phyloP scores from a whole-genome alignment of 1,139 yeast genomes.

The Saccharomyces pastorianus region DNA sequence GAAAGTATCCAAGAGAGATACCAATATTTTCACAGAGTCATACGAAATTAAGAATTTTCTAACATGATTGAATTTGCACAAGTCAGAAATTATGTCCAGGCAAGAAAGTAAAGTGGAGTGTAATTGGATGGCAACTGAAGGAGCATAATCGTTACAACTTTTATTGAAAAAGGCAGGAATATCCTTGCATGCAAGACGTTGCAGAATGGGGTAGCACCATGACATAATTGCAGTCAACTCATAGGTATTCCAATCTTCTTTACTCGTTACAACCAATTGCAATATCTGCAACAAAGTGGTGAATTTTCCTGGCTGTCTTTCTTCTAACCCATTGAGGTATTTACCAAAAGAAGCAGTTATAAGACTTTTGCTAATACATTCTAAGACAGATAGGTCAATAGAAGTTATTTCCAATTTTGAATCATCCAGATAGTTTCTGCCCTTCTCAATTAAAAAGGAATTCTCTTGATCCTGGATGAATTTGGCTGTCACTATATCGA shows the following conservation, averaged over 20 bases:
- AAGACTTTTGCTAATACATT: constrained; percentile 20
- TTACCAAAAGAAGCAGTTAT: constrained; percentile 35
- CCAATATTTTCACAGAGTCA: constrained; percentile 39
- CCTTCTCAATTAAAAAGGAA: not conserved
- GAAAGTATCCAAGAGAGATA: constrained; percentile 40
- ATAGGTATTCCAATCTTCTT: constrained; percentile 46
- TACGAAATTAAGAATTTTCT: constrained; percentile 47
- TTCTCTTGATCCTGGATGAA: constrained; percentile 8
- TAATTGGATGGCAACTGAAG: constrained; percentile 11
- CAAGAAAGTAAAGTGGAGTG: constrained; percentile 24
- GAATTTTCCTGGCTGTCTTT: constrained; percentile 13
- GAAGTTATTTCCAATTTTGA: constrained; percentile 6
- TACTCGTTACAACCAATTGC: constrained; percentile 42
- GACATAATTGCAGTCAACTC: constrained; percentile 45
- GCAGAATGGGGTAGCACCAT: constrained; percentile 45
- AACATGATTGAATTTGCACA: constrained; percentile 45
- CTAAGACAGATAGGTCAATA: constrained; percentile 17
- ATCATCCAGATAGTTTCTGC: constrained; percentile 4
- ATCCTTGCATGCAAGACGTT: constrained; percentile 17
- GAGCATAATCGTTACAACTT: constrained; percentile 11
- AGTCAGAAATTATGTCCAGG: constrained; percentile 45
- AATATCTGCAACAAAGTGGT: constrained; percentile 30
- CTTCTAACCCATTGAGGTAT: constrained; percentile 26
- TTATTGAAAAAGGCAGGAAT: constrained; percentile 21
- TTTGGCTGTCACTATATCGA: constrained; percentile 13